Percentiles rank a stretch among this genome's conserved stretches.
Conservation (phyloP, 306 rosid species). For the Macrotyloma uniflorum region DNA sequence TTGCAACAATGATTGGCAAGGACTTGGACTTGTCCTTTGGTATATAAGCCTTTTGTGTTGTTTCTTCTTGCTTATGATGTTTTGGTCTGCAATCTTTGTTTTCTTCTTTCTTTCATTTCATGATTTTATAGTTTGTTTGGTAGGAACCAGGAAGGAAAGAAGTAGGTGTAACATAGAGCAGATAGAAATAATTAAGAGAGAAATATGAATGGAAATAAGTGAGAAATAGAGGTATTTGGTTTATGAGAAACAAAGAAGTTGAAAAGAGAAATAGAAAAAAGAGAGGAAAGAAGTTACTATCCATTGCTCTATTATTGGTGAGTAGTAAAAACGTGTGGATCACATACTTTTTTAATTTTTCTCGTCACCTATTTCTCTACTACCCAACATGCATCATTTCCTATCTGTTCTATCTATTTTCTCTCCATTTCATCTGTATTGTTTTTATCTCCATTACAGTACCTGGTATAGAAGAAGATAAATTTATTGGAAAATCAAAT, state of each 20-base stretch:
- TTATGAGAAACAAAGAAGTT: too few relatives aligned
- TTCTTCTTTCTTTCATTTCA: slow-evolving; percentile 1
- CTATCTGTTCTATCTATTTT: neutral
- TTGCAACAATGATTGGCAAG: neutral
- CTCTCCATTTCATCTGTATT: neutral
- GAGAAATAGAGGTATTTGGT: too few relatives aligned
- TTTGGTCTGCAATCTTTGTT: slow-evolving; percentile 10
- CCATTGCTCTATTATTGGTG: too few relatives aligned
- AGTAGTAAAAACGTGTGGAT: too few relatives aligned
- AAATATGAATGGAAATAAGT: too few relatives aligned
- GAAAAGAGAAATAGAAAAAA: too few relatives aligned
- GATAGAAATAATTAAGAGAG: too few relatives aligned
- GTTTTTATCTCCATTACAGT: slow-evolving; percentile 24
- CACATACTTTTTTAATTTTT: neutral
- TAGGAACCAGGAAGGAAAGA: too few relatives aligned
- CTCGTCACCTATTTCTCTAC: neutral
- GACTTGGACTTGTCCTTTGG: slow-evolving; percentile 20
- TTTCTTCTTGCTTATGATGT: slow-evolving; percentile 27
- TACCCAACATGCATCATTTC: neutral
- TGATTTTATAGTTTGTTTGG: neutral
- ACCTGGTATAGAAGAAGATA: slow-evolving; percentile 14
- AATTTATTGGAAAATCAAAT: neutral
- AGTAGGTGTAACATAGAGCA: too few relatives aligned
- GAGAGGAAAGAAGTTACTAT: neutral
- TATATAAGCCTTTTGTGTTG: neutral